Conservation (phyloP, 176 grass and related monocot genomes). For the Oryza punctata region DNA sequence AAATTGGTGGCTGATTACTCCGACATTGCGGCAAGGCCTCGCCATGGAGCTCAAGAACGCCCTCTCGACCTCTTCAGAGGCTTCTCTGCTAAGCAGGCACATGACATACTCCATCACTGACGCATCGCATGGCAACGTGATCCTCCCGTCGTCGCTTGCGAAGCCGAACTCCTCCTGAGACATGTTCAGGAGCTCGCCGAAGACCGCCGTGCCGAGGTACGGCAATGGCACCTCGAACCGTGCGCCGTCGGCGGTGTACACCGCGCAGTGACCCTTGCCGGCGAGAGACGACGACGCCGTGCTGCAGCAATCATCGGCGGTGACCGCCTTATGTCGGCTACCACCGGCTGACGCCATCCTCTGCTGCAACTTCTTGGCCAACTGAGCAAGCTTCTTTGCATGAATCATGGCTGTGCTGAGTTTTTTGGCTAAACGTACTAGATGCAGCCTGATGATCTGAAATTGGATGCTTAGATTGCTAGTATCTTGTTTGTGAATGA, state of each 20-base stretch:
- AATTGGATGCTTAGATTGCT: neutral
- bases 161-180: slow-evolving; percentile 40
- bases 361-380: slow-evolving; percentile 18
- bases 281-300: neutral
- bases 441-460: neutral
- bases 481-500: neutral
- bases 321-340: neutral
- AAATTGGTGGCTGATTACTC: slow-evolving; percentile 9
- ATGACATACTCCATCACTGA: slow-evolving; percentile 24
- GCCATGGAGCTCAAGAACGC: slow-evolving; percentile 23
- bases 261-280: slow-evolving; percentile 23
- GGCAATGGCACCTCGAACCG: slow-evolving; percentile 34
- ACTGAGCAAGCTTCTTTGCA: slow-evolving; percentile 5
- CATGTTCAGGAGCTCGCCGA: slow-evolving; percentile 30
- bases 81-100: slow-evolving; percentile 3
- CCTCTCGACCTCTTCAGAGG: slow-evolving; percentile 21
- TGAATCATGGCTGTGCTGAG: neutral
- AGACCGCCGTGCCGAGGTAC: neutral
- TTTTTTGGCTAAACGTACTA: neutral
- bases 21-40: neutral
- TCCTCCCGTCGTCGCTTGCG: neutral
- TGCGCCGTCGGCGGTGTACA: slow-evolving; percentile 16
- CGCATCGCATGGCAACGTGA: slow-evolving; percentile 25
- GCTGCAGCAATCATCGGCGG: neutral
- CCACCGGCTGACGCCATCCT: neutral